Evolutionary conservation across 1,284 basidiomycete species (phyloP).

Genomic region (Rhodotorula sp.): DNA sequence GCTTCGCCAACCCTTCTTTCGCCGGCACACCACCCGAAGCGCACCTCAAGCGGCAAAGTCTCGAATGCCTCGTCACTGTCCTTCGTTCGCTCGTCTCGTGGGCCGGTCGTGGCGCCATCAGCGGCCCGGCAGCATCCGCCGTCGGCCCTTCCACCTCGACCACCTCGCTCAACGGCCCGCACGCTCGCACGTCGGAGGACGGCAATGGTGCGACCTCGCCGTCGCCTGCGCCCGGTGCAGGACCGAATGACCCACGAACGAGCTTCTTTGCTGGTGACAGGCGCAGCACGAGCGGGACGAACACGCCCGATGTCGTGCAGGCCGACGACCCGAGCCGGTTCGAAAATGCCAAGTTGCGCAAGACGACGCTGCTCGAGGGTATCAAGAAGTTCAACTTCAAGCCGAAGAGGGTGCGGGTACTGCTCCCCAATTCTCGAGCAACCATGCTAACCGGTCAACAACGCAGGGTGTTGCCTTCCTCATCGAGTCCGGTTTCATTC

Average conservation of each 20-base stretch:
- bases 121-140: slow-evolving; percentile 35
- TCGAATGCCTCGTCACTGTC: slow-evolving; percentile 84
- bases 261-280: not conserved
- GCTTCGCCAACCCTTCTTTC: slow-evolving; percentile 45
- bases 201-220: not conserved
- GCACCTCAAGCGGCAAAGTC: slow-evolving; percentile 78
- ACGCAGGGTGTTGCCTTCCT: slow-evolving; percentile 81
- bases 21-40: slow-evolving; percentile 69
- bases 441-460: not conserved
- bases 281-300: slow-evolving; percentile 17
- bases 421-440: not conserved
- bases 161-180: slow-evolving; percentile 39
- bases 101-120: slow-evolving; percentile 54
- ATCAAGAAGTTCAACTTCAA: slow-evolving; percentile 99
- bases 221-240: not conserved
- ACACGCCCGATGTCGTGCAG: slow-evolving; percentile 65
- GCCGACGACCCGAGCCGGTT: slow-evolving; percentile 86
- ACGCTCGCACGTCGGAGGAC: not conserved
- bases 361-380: slow-evolving; percentile 91
- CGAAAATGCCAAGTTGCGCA: slow-evolving; percentile 95
- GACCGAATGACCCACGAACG: not conserved
- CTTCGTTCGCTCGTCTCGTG: slow-evolving; percentile 84
- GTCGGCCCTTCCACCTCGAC: slow-evolving; percentile 42
- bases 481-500: slow-evolving; percentile 84
- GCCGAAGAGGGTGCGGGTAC: slow-evolving; percentile 72